Conservation (phyloP, 345 rosid species). For the Mercurialis annua region DNA sequence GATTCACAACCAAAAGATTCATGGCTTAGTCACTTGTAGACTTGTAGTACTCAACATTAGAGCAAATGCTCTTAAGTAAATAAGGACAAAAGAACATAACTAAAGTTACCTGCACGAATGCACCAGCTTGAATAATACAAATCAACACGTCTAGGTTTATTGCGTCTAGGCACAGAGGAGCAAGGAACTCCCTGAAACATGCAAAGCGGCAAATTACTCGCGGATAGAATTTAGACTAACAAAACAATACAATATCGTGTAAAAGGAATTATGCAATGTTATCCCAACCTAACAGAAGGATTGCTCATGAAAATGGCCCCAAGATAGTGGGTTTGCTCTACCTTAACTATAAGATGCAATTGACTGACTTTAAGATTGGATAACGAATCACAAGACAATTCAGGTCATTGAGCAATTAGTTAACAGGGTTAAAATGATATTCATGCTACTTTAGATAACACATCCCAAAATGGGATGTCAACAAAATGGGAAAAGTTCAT, state of each 20-base stretch:
- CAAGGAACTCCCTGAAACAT: conserved; percentile 68
- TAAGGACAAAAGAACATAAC: conserved; percentile 12
- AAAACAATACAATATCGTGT: background rate
- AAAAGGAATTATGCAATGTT: background rate
- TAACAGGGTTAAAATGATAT: background rate
- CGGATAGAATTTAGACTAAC: background rate
- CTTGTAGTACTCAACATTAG: background rate
- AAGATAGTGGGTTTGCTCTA: background rate
- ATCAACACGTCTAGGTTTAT: conserved; percentile 87
- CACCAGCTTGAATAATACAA: conserved; percentile 94
- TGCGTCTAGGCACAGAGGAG: conserved; percentile 65
- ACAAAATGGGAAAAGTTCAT: background rate
- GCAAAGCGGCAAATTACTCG: conserved; percentile 1
- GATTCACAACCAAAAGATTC: conserved; percentile 27
- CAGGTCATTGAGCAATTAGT: background rate
- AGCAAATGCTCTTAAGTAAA: background rate
- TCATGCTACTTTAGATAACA: background rate
- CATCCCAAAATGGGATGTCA: background rate
- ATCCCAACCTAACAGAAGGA: background rate
- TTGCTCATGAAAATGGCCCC: background rate
- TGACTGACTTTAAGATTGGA: background rate
- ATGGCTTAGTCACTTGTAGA: conserved; percentile 4
- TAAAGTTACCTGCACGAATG: conserved; percentile 83
- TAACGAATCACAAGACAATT: background rate
- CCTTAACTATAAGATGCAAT: background rate